Percentiles rank a stretch among this genome's conserved stretches.
Conservation (phyloP, 805 yeast genomes). For the Wickerhamomyces mucosus region DNA sequence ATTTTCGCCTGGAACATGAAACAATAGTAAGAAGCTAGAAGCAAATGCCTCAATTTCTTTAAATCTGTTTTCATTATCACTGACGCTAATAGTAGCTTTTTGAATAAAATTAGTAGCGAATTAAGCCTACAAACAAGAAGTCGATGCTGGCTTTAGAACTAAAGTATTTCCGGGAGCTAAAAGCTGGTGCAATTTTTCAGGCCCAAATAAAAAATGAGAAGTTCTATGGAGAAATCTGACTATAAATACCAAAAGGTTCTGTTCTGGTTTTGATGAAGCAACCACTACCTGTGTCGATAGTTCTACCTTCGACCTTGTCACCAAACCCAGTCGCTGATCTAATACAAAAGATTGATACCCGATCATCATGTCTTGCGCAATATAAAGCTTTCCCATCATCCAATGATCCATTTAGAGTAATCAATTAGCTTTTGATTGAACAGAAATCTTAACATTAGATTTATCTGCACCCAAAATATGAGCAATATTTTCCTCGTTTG, state of each 20-base stretch:
- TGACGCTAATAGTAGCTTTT: slow-evolving; percentile 38
- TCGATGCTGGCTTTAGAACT: slow-evolving; percentile 55
- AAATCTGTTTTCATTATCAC: neutral
- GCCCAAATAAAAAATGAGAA: slow-evolving; percentile 61
- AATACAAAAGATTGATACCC: slow-evolving; percentile 35
- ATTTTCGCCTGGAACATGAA: slow-evolving; percentile 51
- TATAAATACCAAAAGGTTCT: slow-evolving; percentile 65
- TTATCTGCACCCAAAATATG: slow-evolving; percentile 41
- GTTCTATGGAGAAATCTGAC: slow-evolving; percentile 67
- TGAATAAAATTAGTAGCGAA: slow-evolving; percentile 41
- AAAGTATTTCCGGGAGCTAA: slow-evolving; percentile 58
- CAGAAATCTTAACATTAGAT: slow-evolving; percentile 37
- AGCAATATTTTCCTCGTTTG: slow-evolving; percentile 51
- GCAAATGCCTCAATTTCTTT: slow-evolving; percentile 23
- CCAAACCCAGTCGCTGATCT: slow-evolving; percentile 47
- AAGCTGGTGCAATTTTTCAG: slow-evolving; percentile 64
- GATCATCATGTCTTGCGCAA: slow-evolving; percentile 40
- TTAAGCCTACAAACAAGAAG: slow-evolving; percentile 59
- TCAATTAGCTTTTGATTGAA: slow-evolving; percentile 41
- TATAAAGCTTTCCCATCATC: slow-evolving; percentile 45
- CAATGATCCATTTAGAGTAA: slow-evolving; percentile 39
- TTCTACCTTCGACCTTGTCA: slow-evolving; percentile 39
- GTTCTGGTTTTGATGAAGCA: slow-evolving; percentile 46
- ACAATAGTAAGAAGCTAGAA: slow-evolving; percentile 51
- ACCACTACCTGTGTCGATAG: slow-evolving; percentile 38